A percentile compares a stretch with the other conserved stretches of the same genome.
phyloP scores from a whole-genome alignment of 345 rosid species.

The Murraya koenigii region DNA sequence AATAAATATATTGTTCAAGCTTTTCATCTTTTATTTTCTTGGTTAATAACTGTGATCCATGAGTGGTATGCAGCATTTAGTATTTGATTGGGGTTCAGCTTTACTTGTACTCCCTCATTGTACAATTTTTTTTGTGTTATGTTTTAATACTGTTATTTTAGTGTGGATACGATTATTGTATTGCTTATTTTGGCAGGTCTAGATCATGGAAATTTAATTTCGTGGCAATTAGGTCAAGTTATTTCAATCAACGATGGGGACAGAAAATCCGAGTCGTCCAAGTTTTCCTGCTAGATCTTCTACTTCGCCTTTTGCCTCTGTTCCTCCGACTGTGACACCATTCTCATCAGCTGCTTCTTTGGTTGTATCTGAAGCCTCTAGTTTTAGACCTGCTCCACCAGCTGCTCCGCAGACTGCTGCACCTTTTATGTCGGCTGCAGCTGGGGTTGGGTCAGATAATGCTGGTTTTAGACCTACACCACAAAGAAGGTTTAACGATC shows the following conservation, averaged over 20 bases:
- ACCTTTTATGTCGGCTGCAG: conserved; percentile 46
- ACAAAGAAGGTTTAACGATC: conserved; percentile 33
- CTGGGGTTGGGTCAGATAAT: conserved; percentile 39
- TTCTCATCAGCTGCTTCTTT: conserved; percentile 56
- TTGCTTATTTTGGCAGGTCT: conserved; percentile 37
- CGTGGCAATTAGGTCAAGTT: conserved; percentile 4
- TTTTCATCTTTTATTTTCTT: neutral
- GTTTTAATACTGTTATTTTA: neutral
- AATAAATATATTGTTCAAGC: neutral
- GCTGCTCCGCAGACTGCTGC: conserved; percentile 37
- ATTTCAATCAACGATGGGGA: conserved; percentile 45
- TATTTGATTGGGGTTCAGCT: neutral
- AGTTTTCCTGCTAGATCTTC: conserved; percentile 53
- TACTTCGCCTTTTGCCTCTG: conserved; percentile 55
- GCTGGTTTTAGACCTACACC: conserved; percentile 50
- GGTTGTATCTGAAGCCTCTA: conserved; percentile 41
- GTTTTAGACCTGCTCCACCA: conserved; percentile 50
- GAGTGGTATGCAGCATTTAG: neutral
- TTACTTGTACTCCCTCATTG: neutral
- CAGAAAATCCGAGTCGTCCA: conserved; percentile 65
- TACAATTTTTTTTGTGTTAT: neutral
- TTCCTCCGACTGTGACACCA: conserved; percentile 54
- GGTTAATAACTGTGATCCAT: neutral
- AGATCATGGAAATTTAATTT: conserved; percentile 31
- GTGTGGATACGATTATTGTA: neutral